phyloP scores from a whole-genome alignment of 2,329 filamentous ascomycete genomes.

The Calonectria honghensis region DNA sequence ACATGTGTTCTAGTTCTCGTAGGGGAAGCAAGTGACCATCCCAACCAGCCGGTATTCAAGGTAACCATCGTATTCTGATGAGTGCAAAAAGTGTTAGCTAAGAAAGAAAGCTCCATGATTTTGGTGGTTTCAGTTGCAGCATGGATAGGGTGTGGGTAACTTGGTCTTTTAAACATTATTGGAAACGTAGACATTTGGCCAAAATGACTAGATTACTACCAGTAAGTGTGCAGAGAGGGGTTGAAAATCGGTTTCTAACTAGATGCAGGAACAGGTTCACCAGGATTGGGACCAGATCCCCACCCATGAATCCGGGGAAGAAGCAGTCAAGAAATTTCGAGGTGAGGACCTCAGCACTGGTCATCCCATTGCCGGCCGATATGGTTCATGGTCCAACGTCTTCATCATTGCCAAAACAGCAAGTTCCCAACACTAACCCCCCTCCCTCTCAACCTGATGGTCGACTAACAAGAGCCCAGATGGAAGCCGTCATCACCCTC shows the following conservation, averaged over 20 bases:
- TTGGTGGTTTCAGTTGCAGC: conserved; percentile 50
- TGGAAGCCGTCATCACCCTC: conserved; percentile 54
- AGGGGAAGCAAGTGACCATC: conserved; percentile 42
- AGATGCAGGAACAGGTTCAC: conserved; percentile 51
- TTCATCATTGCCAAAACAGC: conserved; percentile 55
- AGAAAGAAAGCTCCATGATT: conserved; percentile 51
- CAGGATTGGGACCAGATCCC: conserved; percentile 52
- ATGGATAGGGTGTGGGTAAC: conserved; percentile 48
- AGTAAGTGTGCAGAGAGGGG: conserved; percentile 42
- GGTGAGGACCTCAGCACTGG: conserved; percentile 42
- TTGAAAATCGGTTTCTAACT: conserved; percentile 31
- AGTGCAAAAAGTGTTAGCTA: conserved; percentile 26
- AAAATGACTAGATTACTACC: conserved; percentile 52
- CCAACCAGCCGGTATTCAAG: conserved; percentile 52
- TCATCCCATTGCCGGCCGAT: conserved; percentile 52
- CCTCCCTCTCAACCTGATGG: too few relatives aligned
- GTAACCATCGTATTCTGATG: conserved; percentile 31
- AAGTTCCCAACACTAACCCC: conserved; percentile 24
- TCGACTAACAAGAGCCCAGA: conserved; percentile 47
- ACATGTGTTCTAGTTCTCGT: conserved; percentile 53
- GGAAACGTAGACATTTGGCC: conserved; percentile 42
- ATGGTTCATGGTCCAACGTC: conserved; percentile 56
- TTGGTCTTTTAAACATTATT: conserved; percentile 38
- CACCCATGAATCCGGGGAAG: conserved; percentile 10
- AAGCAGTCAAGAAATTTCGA: conserved; percentile 32